Evolutionary conservation across 2,329 filamentous ascomycete species (phyloP).

Genomic region (Stachybotrys chlorohalonatus): DNA sequence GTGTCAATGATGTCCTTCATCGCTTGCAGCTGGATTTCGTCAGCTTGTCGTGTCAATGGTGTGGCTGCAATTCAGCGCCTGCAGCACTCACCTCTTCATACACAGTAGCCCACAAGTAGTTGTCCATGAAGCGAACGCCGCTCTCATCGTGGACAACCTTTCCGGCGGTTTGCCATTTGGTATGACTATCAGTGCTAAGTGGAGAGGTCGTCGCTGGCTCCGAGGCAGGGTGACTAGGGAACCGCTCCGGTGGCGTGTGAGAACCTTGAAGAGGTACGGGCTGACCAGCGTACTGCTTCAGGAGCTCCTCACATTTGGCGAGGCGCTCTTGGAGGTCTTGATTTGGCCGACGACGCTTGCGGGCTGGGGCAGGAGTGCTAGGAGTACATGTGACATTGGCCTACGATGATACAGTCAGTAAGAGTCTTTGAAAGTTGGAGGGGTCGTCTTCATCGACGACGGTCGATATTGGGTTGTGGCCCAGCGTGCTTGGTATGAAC

Average conservation of each 20-base stretch:
- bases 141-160: constrained; percentile 48
- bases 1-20: constrained; percentile 50
- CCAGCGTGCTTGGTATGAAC: too few species aligned
- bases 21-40: constrained; percentile 36
- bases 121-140: constrained; percentile 48
- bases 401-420: constrained; percentile 19
- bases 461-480: not conserved
- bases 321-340: constrained; percentile 54
- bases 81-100: constrained; percentile 42
- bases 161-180: constrained; percentile 35
- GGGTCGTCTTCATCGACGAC: not conserved
- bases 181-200: constrained; percentile 18
- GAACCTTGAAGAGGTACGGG: constrained; percentile 15
- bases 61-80: not conserved
- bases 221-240: constrained; percentile 3
- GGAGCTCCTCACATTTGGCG: constrained; percentile 47
- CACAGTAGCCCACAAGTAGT: constrained; percentile 42
- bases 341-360: constrained; percentile 50
- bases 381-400: constrained; percentile 51
- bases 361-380: constrained; percentile 49
- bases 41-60: constrained; percentile 2
- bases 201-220: constrained; percentile 9
- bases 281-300: constrained; percentile 46
- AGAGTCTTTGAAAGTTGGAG: not conserved
- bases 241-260: constrained; percentile 8